Conservation (phyloP, 2,329 filamentous ascomycete genomes). For the Aspergillus bombycis region DNA sequence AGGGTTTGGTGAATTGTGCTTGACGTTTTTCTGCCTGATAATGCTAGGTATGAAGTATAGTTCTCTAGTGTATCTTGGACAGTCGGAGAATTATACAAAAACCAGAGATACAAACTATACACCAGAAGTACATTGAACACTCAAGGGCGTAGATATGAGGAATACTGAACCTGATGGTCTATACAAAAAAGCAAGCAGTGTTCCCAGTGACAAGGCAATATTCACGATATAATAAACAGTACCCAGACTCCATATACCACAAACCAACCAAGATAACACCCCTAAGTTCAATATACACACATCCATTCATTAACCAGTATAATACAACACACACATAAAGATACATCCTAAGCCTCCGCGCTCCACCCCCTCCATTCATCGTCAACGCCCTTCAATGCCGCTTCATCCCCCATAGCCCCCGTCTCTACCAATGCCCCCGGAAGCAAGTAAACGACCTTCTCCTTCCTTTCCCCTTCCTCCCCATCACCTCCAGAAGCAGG, state of each 20-base stretch:
- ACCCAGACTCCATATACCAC: background rate
- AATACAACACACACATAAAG: background rate
- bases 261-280: background rate
- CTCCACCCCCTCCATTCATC: constrained; percentile 41
- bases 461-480: constrained; percentile 34
- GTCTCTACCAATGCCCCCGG: constrained; percentile 63
- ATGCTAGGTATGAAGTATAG: too few species aligned
- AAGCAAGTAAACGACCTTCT: constrained; percentile 60
- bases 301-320: background rate
- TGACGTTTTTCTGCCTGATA: too few species aligned
- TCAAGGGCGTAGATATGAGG: background rate
- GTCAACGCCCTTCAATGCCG: constrained; percentile 33
- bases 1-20: too few species aligned
- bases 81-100: too few species aligned
- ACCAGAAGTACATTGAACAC: background rate
- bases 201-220: too few species aligned
- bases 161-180: background rate
- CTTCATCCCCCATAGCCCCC: constrained; percentile 53
- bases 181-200: too few species aligned
- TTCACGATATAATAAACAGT: too few species aligned
- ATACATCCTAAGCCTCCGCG: background rate
- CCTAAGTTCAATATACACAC: background rate
- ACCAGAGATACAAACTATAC: too few species aligned
- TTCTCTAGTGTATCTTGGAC: too few species aligned
- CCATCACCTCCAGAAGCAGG: constrained; percentile 18